Evolutionary conservation across 345 rosid genomes (phyloP).

Genomic region (Eucalyptus pauciflora): DNA sequence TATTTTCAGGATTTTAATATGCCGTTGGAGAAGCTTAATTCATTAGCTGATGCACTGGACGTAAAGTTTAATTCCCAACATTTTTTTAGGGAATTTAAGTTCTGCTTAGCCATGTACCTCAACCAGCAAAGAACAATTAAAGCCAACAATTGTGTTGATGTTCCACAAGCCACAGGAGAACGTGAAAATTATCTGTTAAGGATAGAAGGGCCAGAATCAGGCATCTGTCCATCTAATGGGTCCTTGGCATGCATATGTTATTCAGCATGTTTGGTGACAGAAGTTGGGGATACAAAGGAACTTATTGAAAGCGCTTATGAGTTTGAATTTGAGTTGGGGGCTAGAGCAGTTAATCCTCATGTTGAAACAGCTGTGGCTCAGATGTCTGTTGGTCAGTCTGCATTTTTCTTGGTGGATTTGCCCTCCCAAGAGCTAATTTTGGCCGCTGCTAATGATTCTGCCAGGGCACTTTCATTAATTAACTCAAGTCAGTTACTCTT

Average conservation of each 20-base stretch:
- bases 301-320: slow-evolving; percentile 76
- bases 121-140: neutral
- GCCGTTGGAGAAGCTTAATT: slow-evolving; percentile 23
- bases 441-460: slow-evolving; percentile 49
- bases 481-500: slow-evolving; percentile 37
- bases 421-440: slow-evolving; percentile 41
- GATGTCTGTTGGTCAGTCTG: slow-evolving; percentile 85
- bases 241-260: slow-evolving; percentile 48
- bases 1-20: slow-evolving; percentile 36
- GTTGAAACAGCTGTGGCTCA: slow-evolving; percentile 57
- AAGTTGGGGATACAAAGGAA: slow-evolving; percentile 30
- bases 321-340: slow-evolving; percentile 87
- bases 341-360: slow-evolving; percentile 50
- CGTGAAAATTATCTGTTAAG: slow-evolving; percentile 12
- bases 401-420: slow-evolving; percentile 27
- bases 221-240: slow-evolving; percentile 44
- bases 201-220: slow-evolving; percentile 56
- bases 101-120: slow-evolving; percentile 10
- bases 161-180: slow-evolving; percentile 3
- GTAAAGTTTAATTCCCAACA: slow-evolving; percentile 19
- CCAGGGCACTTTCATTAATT: slow-evolving; percentile 20
- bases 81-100: slow-evolving; percentile 26
- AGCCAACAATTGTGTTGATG: slow-evolving; percentile 8
- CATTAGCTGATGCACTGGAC: slow-evolving; percentile 20
- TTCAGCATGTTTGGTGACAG: slow-evolving; percentile 42